A percentile compares a stretch with the other conserved stretches of the same genome.
These are phyloP conservation scores for Acrocalymma vagum DNA, from an alignment of 2,329 filamentous ascomycete genomes.

Conservation along the genomic window DNA sequence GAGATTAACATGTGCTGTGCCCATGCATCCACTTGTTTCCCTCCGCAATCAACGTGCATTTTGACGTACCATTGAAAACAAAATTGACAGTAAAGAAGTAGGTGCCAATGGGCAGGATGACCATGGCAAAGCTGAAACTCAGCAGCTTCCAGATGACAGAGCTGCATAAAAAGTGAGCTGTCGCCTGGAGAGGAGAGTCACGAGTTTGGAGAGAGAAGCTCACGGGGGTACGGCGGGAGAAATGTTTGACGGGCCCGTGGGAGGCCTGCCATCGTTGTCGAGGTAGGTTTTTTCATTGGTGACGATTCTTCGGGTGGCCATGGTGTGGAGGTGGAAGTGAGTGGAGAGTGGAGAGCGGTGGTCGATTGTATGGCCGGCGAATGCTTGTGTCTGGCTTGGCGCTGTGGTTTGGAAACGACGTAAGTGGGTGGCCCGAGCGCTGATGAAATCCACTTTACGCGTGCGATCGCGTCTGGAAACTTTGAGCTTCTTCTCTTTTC, in stretches of 20 bases:
- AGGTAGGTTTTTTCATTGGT: slow-evolving; percentile 72
- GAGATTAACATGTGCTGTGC: too few species aligned
- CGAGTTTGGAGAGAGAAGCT: too few species aligned
- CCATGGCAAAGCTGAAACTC: slow-evolving; percentile 90
- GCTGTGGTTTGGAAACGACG: too few species aligned
- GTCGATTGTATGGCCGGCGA: too few species aligned
- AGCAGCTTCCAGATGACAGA: slow-evolving; percentile 90
- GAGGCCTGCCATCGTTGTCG: slow-evolving; percentile 41
- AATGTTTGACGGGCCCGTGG: slow-evolving; percentile 70
- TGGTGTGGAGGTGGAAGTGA: slow-evolving; percentile 42
- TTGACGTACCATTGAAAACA: slow-evolving; percentile 74
- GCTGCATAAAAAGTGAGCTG: slow-evolving; percentile 51
- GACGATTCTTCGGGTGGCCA: slow-evolving; percentile 75
- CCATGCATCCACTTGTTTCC: too few species aligned
- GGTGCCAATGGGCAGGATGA: slow-evolving; percentile 83
- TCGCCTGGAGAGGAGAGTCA: too few species aligned
- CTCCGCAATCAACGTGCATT: background rate
- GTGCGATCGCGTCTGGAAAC: too few species aligned
- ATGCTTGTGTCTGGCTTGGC: too few species aligned
- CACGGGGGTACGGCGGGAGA: slow-evolving; percentile 85
- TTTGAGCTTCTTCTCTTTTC: too few species aligned
- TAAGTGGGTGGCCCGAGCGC: slow-evolving; percentile 4
- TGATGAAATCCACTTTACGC: slow-evolving; percentile 8
- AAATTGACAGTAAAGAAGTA: slow-evolving; percentile 84
- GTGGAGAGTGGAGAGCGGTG: slow-evolving; percentile 2